Evolutionary conservation across 2,329 filamentous ascomycete species (phyloP).

Genomic region (Pleomassaria siparia): DNA sequence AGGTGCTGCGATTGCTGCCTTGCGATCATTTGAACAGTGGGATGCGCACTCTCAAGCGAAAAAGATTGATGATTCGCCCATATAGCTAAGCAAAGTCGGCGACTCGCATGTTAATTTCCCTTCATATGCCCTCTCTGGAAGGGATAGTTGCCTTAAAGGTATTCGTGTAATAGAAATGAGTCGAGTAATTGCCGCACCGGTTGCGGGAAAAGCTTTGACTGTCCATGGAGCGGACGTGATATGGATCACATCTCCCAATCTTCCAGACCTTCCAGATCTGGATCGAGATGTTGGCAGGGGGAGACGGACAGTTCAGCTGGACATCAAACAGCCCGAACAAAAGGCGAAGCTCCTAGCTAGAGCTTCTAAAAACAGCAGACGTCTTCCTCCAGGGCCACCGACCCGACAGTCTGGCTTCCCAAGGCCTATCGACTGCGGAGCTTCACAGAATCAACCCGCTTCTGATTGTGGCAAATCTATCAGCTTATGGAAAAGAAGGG

Average conservation of each 20-base stretch:
- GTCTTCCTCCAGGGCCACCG: constrained; percentile 58
- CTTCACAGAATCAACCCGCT: constrained; percentile 45
- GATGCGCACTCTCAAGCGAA: constrained; percentile 52
- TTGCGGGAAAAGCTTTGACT: constrained; percentile 46
- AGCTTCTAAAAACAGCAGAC: constrained; percentile 53
- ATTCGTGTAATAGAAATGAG: constrained; percentile 47
- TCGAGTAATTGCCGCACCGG: constrained; percentile 49
- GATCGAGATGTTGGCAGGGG: constrained; percentile 50
- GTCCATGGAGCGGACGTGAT: constrained; percentile 52
- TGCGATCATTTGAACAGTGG: constrained; percentile 56
- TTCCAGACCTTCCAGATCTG: constrained; percentile 45
- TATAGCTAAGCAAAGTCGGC: constrained; percentile 44
- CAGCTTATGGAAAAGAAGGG: constrained; percentile 54
- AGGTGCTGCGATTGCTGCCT: constrained; percentile 51
- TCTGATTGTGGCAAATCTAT: constrained; percentile 55
- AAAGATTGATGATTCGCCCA: constrained; percentile 50
- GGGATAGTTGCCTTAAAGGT: constrained; percentile 42
- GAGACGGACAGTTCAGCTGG: constrained; percentile 51
- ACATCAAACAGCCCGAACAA: constrained; percentile 50
- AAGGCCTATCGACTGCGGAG: constrained; percentile 46
- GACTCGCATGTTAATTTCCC: constrained; percentile 15
- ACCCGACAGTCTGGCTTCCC: constrained; percentile 49
- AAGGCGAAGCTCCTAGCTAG: constrained; percentile 42
- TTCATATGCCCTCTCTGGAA: background rate
- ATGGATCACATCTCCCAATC: constrained; percentile 47